Conservation (phyloP, 2,329 filamentous ascomycete species). For the Aspergillus cejpii region DNA sequence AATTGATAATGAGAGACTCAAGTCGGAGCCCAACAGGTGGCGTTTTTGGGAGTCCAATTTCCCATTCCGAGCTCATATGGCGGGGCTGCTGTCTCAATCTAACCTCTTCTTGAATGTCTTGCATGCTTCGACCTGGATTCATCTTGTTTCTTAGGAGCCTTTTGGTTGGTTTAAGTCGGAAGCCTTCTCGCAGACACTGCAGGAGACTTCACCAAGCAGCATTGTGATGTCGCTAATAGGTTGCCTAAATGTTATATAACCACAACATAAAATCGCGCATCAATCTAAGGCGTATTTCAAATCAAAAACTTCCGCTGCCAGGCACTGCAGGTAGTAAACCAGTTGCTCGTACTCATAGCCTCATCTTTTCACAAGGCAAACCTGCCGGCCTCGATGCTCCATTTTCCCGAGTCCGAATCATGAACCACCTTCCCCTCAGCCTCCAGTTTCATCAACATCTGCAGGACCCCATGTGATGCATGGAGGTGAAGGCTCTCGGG, state of each 20-base stretch:
- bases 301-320: too few relatives aligned
- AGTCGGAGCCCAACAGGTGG: background rate
- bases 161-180: too few relatives aligned
- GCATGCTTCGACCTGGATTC: background rate
- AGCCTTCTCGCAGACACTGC: too few relatives aligned
- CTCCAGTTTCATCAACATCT: conserved; percentile 73
- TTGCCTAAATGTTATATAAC: too few relatives aligned
- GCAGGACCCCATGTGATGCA: conserved; percentile 67
- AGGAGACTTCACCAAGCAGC: too few relatives aligned
- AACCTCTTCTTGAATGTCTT: background rate
- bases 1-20: too few relatives aligned
- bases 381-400: conserved; percentile 26
- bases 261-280: too few relatives aligned
- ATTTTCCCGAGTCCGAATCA: conserved; percentile 25
- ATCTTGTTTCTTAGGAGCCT: background rate
- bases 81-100: background rate
- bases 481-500: conserved; percentile 67
- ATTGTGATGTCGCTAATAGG: too few relatives aligned
- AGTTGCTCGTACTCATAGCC: too few relatives aligned
- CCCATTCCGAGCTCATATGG: background rate
- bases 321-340: too few relatives aligned
- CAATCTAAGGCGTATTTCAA: too few relatives aligned
- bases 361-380: conserved; percentile 31
- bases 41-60: background rate
- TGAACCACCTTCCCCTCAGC: conserved; percentile 60